These are phyloP conservation scores for Hypoxylon perforatum DNA, from an alignment of 495 filamentous ascomycete species.

Conservation along the genomic window DNA sequence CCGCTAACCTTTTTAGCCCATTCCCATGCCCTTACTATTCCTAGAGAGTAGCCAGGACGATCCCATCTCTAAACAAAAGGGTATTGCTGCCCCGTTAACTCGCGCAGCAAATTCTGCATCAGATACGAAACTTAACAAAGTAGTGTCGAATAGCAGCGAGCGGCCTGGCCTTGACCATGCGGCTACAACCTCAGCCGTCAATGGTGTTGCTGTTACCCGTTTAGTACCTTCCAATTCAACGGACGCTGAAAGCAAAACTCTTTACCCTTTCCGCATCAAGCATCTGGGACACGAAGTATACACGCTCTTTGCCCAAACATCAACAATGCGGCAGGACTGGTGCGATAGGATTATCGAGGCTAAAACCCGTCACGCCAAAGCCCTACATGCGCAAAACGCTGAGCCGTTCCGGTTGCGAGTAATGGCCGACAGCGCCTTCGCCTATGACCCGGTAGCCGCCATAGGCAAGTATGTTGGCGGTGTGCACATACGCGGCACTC, in stretches of 20 bases:
- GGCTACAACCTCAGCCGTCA: constrained; percentile 65
- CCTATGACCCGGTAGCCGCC: constrained; percentile 72
- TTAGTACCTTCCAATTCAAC: constrained; percentile 57
- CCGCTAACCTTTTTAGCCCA: constrained; percentile 66
- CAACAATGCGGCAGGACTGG: constrained; percentile 84
- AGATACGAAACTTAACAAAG: constrained; percentile 63
- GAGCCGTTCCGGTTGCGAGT: constrained; percentile 95
- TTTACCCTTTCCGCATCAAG: constrained; percentile 96
- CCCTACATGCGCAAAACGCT: constrained; percentile 90
- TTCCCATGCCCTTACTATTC: constrained; percentile 95
- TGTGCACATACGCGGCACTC: constrained; percentile 82
- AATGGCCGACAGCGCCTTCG: constrained; percentile 92
- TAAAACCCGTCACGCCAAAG: constrained; percentile 90
- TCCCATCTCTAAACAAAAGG: constrained; percentile 86
- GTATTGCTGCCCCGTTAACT: constrained; percentile 74
- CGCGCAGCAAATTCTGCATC: constrained; percentile 59
- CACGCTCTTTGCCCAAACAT: constrained; percentile 83
- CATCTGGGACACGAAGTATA: constrained; percentile 94
- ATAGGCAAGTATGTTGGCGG: constrained; percentile 56
- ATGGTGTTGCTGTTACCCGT: constrained; percentile 58
- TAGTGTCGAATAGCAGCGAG: constrained; percentile 58
- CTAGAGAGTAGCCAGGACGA: constrained; percentile 93
- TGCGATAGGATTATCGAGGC: constrained; percentile 92
- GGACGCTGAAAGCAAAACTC: constrained; percentile 77
- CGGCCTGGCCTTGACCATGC: constrained; percentile 72